Evolutionary conservation across 352 stramenopile species (phyloP), one percentile per base, ranked within the genome.

Genomic region (Phytophthora agathidicida): DNA sequence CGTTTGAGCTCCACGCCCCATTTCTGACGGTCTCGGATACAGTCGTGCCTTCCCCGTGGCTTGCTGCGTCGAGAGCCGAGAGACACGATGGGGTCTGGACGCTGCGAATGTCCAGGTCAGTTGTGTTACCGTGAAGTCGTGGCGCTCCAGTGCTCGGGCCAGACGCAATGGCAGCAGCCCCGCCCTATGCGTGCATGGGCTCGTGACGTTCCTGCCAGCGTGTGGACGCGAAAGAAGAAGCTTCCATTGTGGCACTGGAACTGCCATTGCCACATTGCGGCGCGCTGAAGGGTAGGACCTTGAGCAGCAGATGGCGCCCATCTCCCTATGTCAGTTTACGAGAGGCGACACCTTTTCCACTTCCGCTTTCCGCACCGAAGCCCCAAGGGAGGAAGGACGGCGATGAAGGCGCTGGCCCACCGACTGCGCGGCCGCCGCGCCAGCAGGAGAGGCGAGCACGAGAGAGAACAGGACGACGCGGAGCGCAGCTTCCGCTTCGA

Each of bases 351-450:
- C 28, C 31, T 26, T 20, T 17, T n/a, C 42, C 36, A 35, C 41
- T 49, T 35, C 5, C 14, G 13, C 19, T 10, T 47, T 42, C 32
- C 30, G 22, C 24, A 36, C 19, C 22, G 11, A 11, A n/a, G 47
- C 47, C n/a, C n/a, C n/a, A n/a, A n/a, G n/a, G n/a, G n/a, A n/a
- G n/a, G n/a, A n/a, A n/a, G n/a, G n/a, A n/a, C n/a, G n/a, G n/a
- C n/a, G n/a, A 79, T 79, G 70, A 79, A 75, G 53, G 53, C 61
- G 35, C 42, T 78, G 35, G 66, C 65, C 10, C 65, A 75, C 46
- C 70, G 70, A 32, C 57, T 75, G 31, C 70, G 65, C 10, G 33
- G 53, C 22, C 60, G 60, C 9, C 53, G 53, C 38, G 28, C 31
- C 2, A 66, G 42, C 28, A 46, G 43, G 35, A 50, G 38, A 61